Evolutionary conservation across 23 red algal species (phyloP), one percentile per base, ranked within the genome.

Genomic region (Gracilariopsis chorda): DNA sequence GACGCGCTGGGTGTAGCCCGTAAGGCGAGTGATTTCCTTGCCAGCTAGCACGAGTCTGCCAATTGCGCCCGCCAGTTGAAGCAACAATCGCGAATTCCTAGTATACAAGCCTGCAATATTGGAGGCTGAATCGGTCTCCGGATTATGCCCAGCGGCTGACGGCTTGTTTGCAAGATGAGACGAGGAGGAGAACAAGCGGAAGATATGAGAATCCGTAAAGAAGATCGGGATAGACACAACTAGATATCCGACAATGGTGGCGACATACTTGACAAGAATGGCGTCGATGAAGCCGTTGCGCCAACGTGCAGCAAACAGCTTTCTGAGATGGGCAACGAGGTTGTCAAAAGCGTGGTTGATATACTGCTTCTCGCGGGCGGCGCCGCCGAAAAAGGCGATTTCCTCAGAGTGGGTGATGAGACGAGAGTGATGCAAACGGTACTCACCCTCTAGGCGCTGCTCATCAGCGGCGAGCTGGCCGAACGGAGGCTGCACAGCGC

Each of bases 341-440:
- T 86, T 84, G 83, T 84, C 91, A 75, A 98, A 95, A 7, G 96
- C 91, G 24, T 72, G 85, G 40, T 95, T 98, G 62, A 98, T 98
- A 69, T 92, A 95, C 55, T 88, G 39, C 83, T 98, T 98, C 47
- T 98, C 96, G 40, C 82, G 88, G 21, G 57, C 68, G 28, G 56
- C 84, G 39, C 96, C 96, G 17, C 96, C 82, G 87, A 95, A 98
- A 68, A 98, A 98, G 41, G 96, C 96, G 48, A 98, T 95, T 91
- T 98, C 96, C 84, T 98, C 96, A 21, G 82, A 82, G 61, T 98
- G 96, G 34, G 90, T 88, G 43, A 98, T 98, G 34, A 98, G 88
- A 19, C 96, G 82, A 6, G 88, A 90, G 55, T 98, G 96, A 59
- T 91, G 88, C 2, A 95, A 79, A 59, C 96, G 92, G 71, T 95